Percentiles rank a stretch among this genome's conserved stretches.
Conservation (phyloP, 148 eudicot genomes). For the Suaeda aralocaspica region DNA sequence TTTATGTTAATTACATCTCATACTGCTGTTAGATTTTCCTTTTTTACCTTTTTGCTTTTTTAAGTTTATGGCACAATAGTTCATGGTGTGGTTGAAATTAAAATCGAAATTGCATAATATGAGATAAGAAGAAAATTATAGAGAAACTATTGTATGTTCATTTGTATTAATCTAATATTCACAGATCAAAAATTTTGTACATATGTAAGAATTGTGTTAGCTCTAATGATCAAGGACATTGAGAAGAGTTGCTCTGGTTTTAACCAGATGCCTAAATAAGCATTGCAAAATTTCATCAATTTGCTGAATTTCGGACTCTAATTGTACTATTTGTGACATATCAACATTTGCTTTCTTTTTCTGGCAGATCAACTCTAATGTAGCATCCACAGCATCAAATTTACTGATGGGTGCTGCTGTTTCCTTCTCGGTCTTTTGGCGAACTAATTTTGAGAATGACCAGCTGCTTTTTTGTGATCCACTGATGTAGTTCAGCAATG, state of each 20-base stretch:
- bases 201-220: not conserved
- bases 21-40: too few species aligned
- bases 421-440: not conserved
- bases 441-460: slow-evolving; percentile 22
- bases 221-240: slow-evolving; percentile 37
- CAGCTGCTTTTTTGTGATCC: slow-evolving; percentile 7
- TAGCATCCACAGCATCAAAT: slow-evolving; percentile 20
- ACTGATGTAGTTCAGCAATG: slow-evolving; percentile 13
- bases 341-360: slow-evolving; percentile 2
- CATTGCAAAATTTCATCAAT: slow-evolving; percentile 2
- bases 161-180: too few species aligned
- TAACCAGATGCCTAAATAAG: slow-evolving; percentile 21
- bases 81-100: too few species aligned
- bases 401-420: not conserved
- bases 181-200: too few species aligned
- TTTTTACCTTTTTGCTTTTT: not conserved
- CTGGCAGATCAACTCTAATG: slow-evolving; percentile 5
- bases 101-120: not conserved
- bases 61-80: too few species aligned
- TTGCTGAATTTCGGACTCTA: slow-evolving; percentile 23
- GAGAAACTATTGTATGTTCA: too few species aligned
- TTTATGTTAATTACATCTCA: too few species aligned
- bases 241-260: slow-evolving; percentile 45
- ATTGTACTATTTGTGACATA: slow-evolving; percentile 2
- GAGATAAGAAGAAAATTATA: too few species aligned